Conservation (phyloP, 2,329 filamentous ascomycete genomes). For the Fusarium dlaminii region DNA sequence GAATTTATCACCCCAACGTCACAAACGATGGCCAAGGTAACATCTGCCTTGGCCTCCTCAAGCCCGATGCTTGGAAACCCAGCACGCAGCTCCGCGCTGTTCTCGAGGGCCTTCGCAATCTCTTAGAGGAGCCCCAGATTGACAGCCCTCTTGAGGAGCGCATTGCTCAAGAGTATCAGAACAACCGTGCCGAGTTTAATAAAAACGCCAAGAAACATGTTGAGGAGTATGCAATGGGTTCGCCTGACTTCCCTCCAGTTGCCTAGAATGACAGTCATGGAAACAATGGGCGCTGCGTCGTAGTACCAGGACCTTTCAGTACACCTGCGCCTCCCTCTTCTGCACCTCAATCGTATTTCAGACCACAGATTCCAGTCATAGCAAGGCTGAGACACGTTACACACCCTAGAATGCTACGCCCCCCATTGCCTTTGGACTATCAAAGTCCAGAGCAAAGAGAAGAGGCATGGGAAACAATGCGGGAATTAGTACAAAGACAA, state of each 20-base stretch:
- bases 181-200: constrained; percentile 74
- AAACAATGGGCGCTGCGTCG: neutral
- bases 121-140: constrained; percentile 83
- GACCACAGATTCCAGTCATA: neutral
- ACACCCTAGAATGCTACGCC: no score
- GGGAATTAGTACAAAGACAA: neutral
- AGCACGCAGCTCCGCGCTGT: constrained; percentile 79
- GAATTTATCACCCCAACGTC: constrained; percentile 96
- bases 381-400: neutral
- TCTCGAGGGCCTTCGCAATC: constrained; percentile 77
- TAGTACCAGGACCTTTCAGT: neutral
- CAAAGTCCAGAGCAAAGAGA: neutral
- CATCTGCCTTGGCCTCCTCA: constrained; percentile 87
- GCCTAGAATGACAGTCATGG: constrained; percentile 4
- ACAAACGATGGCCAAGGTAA: constrained; percentile 85
- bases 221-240: constrained; percentile 71
- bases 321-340: neutral
- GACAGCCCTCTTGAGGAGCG: constrained; percentile 89
- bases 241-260: constrained; percentile 49
- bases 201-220: constrained; percentile 80
- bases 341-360: neutral
- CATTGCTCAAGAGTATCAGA: constrained; percentile 86
- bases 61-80: constrained; percentile 92
- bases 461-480: neutral
- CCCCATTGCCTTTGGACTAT: neutral